Evolutionary conservation across 192 early-diverging fungal species (phyloP).

Genomic region (Anaeromyces robustus): DNA sequence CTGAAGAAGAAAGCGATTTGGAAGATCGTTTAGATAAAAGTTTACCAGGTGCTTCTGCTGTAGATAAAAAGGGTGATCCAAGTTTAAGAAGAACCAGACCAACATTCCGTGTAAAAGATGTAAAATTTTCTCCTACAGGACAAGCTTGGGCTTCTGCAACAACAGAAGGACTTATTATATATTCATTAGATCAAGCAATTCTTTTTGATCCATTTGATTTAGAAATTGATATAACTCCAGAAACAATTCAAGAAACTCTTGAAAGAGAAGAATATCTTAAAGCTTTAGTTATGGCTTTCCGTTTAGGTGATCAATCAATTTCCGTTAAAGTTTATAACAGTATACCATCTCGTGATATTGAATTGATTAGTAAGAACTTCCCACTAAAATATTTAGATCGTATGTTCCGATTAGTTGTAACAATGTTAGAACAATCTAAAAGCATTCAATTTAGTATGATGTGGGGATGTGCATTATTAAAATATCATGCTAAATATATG

Average conservation of each 20-base stretch:
- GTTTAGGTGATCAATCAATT: slow-evolving; percentile 71
- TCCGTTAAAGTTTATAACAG: slow-evolving; percentile 63
- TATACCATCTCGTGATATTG: slow-evolving; percentile 61
- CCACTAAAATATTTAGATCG: slow-evolving; percentile 75
- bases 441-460: slow-evolving; percentile 75
- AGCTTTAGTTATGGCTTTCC: slow-evolving; percentile 82
- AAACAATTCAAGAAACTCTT: slow-evolving; percentile 58
- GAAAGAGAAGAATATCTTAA: slow-evolving; percentile 59
- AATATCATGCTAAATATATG: slow-evolving; percentile 46
- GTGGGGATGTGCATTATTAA: slow-evolving; percentile 64
- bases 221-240: slow-evolving; percentile 90
- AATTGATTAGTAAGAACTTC: slow-evolving; percentile 59
- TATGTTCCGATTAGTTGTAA: slow-evolving; percentile 68
- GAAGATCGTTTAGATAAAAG: slow-evolving; percentile 67
- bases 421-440: slow-evolving; percentile 60
- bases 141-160: slow-evolving; percentile 89
- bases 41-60: slow-evolving; percentile 68
- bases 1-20: slow-evolving; percentile 64
- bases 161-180: slow-evolving; percentile 89
- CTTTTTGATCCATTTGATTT: slow-evolving; percentile 97
- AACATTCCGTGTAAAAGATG: slow-evolving; percentile 65
- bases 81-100: slow-evolving; percentile 60
- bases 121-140: slow-evolving; percentile 87
- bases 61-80: slow-evolving; percentile 54
- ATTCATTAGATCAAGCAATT: slow-evolving; percentile 82